phyloP scores from a whole-genome alignment of 176 grass and related monocot genomes.

The Phoenix dactylifera region DNA sequence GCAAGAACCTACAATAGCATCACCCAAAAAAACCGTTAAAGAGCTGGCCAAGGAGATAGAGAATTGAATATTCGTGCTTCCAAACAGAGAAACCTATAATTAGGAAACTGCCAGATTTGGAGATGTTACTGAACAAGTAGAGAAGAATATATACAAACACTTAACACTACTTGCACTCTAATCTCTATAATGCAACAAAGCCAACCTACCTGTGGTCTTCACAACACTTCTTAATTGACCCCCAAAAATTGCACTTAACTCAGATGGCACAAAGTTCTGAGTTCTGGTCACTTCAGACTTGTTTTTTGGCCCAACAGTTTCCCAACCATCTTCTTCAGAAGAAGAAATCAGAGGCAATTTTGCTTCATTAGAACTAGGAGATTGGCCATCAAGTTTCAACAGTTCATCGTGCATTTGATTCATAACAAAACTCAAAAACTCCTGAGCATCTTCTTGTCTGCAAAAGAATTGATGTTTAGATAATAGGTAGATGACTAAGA shows the following conservation, averaged over 20 bases:
- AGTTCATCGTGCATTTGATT: conserved; percentile 96
- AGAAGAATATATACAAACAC: background rate
- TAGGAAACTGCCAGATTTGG: too few species aligned
- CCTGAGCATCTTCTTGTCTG: conserved; percentile 98
- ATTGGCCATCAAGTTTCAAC: conserved; percentile 60
- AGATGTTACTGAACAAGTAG: too few species aligned
- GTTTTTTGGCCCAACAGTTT: conserved; percentile 94
- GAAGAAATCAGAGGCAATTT: conserved; percentile 39
- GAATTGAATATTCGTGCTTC: too few species aligned
- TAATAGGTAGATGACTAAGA: background rate
- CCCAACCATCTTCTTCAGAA: conserved; percentile 83
- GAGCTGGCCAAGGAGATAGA: too few species aligned
- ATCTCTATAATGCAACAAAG: background rate
- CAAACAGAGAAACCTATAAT: too few species aligned
- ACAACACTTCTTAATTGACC: conserved; percentile 77
- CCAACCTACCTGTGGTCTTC: conserved; percentile 66
- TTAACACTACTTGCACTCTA: background rate
- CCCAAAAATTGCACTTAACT: conserved; percentile 92
- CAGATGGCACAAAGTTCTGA: conserved; percentile 77
- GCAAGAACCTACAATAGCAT: too few species aligned
- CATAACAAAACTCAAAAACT: conserved; percentile 87
- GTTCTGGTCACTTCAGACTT: conserved; percentile 86
- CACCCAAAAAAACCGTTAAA: too few species aligned
- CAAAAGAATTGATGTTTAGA: conserved; percentile 12
- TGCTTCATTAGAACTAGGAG: conserved; percentile 43